Percentiles rank a stretch among this genome's conserved stretches.
Evolutionary conservation across 371 early-diverging fungal genomes (phyloP).

Genomic region (Apophysomyces elegans): DNA sequence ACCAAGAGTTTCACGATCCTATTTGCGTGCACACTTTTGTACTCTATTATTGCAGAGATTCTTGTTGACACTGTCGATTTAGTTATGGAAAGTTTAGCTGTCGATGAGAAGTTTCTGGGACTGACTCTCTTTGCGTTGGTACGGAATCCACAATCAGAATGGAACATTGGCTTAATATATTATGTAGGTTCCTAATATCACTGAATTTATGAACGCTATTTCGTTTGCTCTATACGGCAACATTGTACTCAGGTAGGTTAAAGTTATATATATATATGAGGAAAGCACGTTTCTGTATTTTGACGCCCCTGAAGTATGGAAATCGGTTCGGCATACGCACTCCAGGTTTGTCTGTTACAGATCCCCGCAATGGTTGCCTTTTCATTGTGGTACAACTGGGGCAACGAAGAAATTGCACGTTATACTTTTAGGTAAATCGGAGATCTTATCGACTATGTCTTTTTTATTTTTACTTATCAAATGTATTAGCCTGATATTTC

Average conservation of each 20-base stretch:
- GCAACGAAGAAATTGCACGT: constrained; percentile 37
- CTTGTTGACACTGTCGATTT: constrained; percentile 78
- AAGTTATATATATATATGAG: not conserved
- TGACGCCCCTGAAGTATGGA: constrained; percentile 63
- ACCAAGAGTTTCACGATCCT: constrained; percentile 80
- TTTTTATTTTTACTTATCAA: not conserved
- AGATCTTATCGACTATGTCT: not conserved
- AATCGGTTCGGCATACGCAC: constrained; percentile 95
- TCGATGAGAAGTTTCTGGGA: constrained; percentile 91
- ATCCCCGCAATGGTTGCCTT: constrained; percentile 93
- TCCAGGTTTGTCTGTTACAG: constrained; percentile 93
- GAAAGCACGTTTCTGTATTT: constrained; percentile 1
- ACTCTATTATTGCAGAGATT: constrained; percentile 87
- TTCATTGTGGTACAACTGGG: constrained; percentile 71
- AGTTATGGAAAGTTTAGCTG: constrained; percentile 63
- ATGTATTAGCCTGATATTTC: constrained; percentile 86
- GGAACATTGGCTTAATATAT: no score
- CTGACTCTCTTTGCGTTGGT: constrained; percentile 92
- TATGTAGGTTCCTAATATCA: constrained; percentile 80
- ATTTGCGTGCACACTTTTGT: constrained; percentile 83
- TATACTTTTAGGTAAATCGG: constrained; percentile 46
- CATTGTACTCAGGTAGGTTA: constrained; percentile 76
- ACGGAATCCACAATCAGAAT: not conserved
- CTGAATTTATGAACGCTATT: constrained; percentile 97
- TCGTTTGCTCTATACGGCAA: constrained; percentile 93